Conservation (phyloP, 2,329 filamentous ascomycete species). For the Albifimbria verrucaria region DNA sequence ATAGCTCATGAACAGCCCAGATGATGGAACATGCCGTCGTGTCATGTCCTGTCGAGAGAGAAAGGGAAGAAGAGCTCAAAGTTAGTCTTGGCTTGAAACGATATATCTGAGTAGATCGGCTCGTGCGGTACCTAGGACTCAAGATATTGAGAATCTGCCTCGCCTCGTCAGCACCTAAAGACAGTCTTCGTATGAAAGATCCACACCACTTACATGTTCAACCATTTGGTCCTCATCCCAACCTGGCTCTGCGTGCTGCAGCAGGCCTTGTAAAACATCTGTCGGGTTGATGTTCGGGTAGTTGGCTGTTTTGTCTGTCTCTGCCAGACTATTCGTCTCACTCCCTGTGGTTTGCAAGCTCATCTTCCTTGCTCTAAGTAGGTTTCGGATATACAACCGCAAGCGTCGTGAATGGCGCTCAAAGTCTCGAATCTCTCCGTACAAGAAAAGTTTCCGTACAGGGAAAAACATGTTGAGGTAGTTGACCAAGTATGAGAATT, state of each 20-base stretch:
- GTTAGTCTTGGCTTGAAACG: too few species aligned
- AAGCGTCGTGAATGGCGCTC: conserved; percentile 24
- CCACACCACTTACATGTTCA: conserved; percentile 19
- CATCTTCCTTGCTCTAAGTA: conserved; percentile 10
- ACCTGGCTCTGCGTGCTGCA: conserved; percentile 22
- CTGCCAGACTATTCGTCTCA: background rate
- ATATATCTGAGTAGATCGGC: too few species aligned
- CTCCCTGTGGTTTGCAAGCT: conserved; percentile 1
- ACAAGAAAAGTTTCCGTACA: conserved; percentile 30
- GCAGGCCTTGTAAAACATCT: conserved; percentile 29
- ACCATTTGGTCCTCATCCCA: conserved; percentile 23
- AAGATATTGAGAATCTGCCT: conserved; percentile 40
- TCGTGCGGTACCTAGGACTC: conserved; percentile 35
- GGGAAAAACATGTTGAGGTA: conserved; percentile 31
- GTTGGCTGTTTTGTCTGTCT: background rate
- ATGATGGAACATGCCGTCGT: too few species aligned
- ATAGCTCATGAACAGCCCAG: conserved; percentile 39
- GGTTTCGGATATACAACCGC: conserved; percentile 24
- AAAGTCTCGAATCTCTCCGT: conserved; percentile 33
- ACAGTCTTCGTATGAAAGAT: too few species aligned
- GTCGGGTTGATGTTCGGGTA: too few species aligned
- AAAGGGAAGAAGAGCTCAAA: too few species aligned
- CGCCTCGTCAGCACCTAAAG: conserved; percentile 22
- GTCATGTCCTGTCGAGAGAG: conserved; percentile 30
- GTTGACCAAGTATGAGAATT: conserved; percentile 21